Base-by-base conservation (phyloP, 495 filamentous ascomycete species). In the Penicillium nucicola region DNA sequence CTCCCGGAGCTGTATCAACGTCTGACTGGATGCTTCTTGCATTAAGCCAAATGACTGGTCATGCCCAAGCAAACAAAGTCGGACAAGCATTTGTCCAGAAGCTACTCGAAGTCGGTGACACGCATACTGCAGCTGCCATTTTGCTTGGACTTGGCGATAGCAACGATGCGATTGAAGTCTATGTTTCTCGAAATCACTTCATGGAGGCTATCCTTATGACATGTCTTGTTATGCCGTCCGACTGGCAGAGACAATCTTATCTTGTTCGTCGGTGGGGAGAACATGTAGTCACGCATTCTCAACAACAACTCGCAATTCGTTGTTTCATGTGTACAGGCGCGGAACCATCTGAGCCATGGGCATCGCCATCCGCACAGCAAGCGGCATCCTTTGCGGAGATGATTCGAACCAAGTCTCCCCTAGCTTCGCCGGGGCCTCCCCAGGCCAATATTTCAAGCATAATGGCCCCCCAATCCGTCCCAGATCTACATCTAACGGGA, bases 11-110 rank as follows among this genome's bases (percentile, higher is more conserved):
- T 22, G 88, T 90, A 74, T 91, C 90, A 33, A 86, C 87, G 1
- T 86, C 85, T 1, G 95, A 97, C 66, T 98, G 93, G 95, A 96
- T 98, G 91, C 76, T 97, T 51, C 74, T 98, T 5, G 93, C 93
- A 12, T 74, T 98, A 43, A 97, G 89, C 61, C 85, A 87, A 23
- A 95, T 97, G 77, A 84, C 72, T 43, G 83, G 86, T 1, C 78
- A 86, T 47, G 82, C 84, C 11, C 90, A 90, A 5, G 88, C 92
- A 57, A 88, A 93, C 56, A 93, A 92, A 61, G 84, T 97, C 44
- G 92, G 88, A 15, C 87, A 95, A 42, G 88, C 90, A 9, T 96
- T 95, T 66, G 91, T 96, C 17, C 90, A 95, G 74, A 84, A 91
- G 48, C 71, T 97, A 4, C 76, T 97, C 7, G 90, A 95, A 63